A percentile compares a stretch with the other conserved stretches of the same genome.
These are phyloP conservation scores for Cryptosporidium bovis DNA, from an alignment of 169 alveolate species.

Conservation along the genomic window DNA sequence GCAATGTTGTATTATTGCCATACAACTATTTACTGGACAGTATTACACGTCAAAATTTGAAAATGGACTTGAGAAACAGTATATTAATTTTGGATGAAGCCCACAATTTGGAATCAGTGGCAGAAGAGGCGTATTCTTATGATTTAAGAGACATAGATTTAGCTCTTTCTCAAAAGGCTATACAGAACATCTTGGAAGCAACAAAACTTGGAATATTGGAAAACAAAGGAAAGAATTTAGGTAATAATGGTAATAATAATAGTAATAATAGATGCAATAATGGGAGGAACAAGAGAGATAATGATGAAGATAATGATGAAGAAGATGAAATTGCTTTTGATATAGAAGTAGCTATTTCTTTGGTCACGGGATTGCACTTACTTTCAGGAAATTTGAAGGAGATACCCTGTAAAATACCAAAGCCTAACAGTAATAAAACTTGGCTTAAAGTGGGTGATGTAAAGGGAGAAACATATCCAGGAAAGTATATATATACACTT, in stretches of 20 bases:
- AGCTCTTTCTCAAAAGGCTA: slow-evolving; percentile 78
- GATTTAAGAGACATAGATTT: slow-evolving; percentile 78
- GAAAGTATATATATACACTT: slow-evolving; percentile 42
- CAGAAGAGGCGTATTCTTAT: slow-evolving; percentile 88
- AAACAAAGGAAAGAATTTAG: too few relatives aligned
- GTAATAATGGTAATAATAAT: too few relatives aligned
- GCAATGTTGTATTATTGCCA: slow-evolving; percentile 91
- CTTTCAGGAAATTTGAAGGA: slow-evolving; percentile 40
- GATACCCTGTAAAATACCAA: slow-evolving; percentile 31
- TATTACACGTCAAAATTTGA: slow-evolving; percentile 83
- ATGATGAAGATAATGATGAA: slow-evolving; percentile 7
- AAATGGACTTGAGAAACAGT: slow-evolving; percentile 83
- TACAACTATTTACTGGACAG: slow-evolving; percentile 91
- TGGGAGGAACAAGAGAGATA: slow-evolving; percentile 4
- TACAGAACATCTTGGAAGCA: slow-evolving; percentile 67
- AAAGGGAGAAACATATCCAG: slow-evolving; percentile 46
- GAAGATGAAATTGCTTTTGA: slow-evolving; percentile 67
- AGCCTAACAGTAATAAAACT: neutral
- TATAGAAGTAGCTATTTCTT: slow-evolving; percentile 54
- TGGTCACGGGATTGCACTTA: slow-evolving; percentile 51
- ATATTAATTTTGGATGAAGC: slow-evolving; percentile 94
- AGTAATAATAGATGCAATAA: too few relatives aligned
- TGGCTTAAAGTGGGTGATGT: slow-evolving; percentile 30
- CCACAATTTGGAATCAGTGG: slow-evolving; percentile 90
- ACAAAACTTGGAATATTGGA: slow-evolving; percentile 25